These are phyloP conservation scores for Pseudoturritis turrita DNA, from an alignment of 345 rosid species.

Conservation along the genomic window DNA sequence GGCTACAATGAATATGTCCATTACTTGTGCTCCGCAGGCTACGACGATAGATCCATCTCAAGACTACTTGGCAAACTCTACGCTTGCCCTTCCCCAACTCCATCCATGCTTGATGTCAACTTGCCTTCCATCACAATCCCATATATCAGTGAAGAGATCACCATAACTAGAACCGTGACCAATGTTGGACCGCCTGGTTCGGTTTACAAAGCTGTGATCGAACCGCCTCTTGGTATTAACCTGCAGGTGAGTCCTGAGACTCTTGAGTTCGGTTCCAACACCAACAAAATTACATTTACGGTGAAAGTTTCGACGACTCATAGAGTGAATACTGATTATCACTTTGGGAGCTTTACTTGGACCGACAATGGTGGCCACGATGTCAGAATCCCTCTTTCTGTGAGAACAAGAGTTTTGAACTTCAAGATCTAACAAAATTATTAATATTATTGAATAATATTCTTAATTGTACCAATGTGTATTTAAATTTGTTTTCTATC, in stretches of 20 bases:
- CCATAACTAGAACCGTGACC: slow-evolving; percentile 54
- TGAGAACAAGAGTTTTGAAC: slow-evolving; percentile 38
- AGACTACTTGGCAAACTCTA: slow-evolving; percentile 33
- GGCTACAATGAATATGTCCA: slow-evolving; percentile 39
- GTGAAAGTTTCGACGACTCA: slow-evolving; percentile 30
- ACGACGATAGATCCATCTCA: slow-evolving; percentile 49
- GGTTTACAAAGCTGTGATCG: slow-evolving; percentile 43
- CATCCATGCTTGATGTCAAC: slow-evolving; percentile 48
- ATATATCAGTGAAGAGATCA: slow-evolving; percentile 42
- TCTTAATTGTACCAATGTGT: not conserved
- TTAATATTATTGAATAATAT: not conserved
- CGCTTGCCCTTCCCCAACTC: slow-evolving; percentile 42
- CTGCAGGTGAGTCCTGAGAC: slow-evolving; percentile 47
- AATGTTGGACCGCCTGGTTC: slow-evolving; percentile 55
- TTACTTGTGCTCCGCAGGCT: slow-evolving; percentile 59
- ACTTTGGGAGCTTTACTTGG: slow-evolving; percentile 69
- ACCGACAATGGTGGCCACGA: slow-evolving; percentile 36
- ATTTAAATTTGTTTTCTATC: not conserved
- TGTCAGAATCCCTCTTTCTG: slow-evolving; percentile 51
- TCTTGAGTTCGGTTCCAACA: slow-evolving; percentile 47
- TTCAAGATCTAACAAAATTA: slow-evolving; percentile 15
- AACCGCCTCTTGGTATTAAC: slow-evolving; percentile 47
- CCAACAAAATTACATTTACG: slow-evolving; percentile 27
- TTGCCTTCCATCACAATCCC: slow-evolving; percentile 67
- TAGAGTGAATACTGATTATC: slow-evolving; percentile 38